Evolutionary conservation across 106 monocot genomes (phyloP).

Genomic region (Dioscorea dumetorum): DNA sequence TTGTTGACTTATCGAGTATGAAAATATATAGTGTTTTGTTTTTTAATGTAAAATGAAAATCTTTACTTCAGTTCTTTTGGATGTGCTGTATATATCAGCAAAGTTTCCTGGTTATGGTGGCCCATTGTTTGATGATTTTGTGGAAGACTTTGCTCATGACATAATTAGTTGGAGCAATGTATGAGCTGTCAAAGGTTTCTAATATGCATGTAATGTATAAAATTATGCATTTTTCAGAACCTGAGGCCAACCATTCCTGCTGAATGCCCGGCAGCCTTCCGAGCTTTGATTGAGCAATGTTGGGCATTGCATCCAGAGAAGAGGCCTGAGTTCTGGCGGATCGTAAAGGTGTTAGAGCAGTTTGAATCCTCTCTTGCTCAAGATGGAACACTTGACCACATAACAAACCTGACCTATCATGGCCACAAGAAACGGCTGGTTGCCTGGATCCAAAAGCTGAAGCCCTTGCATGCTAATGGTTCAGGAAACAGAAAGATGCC

Average conservation of each 20-base stretch:
- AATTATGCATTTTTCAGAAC: slow-evolving; percentile 39
- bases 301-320: slow-evolving; percentile 58
- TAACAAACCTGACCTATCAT: slow-evolving; percentile 28
- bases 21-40: too few relatives aligned
- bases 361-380: slow-evolving; percentile 41
- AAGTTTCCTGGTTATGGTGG: too few relatives aligned
- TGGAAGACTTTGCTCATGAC: too few relatives aligned
- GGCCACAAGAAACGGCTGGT: slow-evolving; percentile 48
- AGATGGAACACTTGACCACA: slow-evolving; percentile 54
- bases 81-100: too few relatives aligned
- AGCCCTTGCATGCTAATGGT: slow-evolving; percentile 17
- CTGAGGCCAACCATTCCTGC: slow-evolving; percentile 62
- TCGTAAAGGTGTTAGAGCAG: slow-evolving; percentile 81
- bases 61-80: too few relatives aligned
- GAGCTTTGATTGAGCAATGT: slow-evolving; percentile 76
- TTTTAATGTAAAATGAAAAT: too few relatives aligned
- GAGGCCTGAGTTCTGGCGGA: slow-evolving; percentile 86
- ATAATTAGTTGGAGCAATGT: too few relatives aligned
- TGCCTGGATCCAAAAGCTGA: slow-evolving; percentile 58
- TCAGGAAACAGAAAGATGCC: slow-evolving; percentile 4
- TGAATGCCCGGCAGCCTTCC: slow-evolving; percentile 47
- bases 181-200: too few relatives aligned
- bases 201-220: too few relatives aligned
- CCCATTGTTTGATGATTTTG: too few relatives aligned
- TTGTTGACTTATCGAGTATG: too few relatives aligned